phyloP scores from a whole-genome alignment of 768 basidiomycete genomes.

The Serendipita vermifera region DNA sequence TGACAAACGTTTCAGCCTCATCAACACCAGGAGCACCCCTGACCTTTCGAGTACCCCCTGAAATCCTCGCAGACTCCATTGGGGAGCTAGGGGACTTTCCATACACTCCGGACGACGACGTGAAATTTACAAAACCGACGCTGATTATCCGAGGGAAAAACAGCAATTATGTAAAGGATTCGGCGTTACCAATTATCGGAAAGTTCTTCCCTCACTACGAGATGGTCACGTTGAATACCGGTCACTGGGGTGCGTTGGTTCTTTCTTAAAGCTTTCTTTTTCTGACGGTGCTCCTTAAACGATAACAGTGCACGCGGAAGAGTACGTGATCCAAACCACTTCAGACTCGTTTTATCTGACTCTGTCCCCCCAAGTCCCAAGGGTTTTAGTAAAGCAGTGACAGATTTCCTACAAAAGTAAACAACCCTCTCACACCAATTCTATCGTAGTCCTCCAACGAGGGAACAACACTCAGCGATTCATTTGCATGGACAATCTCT shows the following conservation, averaged over 20 bases:
- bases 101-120: conserved; percentile 41
- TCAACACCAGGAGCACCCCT: conserved; percentile 25
- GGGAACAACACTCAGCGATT: no score
- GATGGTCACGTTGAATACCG: conserved; percentile 53
- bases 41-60: conserved; percentile 64
- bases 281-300: conserved; percentile 1
- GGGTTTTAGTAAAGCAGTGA: conserved; percentile 29
- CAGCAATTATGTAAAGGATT: conserved; percentile 68
- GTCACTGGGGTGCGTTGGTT: conserved; percentile 70
- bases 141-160: conserved; percentile 68
- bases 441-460: no score
- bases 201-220: conserved; percentile 61
- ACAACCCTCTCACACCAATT: no score
- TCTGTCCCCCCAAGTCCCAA: conserved; percentile 19
- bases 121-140: conserved; percentile 44
- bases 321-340: conserved; percentile 25
- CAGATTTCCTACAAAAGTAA: conserved; percentile 23
- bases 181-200: conserved; percentile 47
- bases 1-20: conserved; percentile 53
- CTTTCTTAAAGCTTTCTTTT: neutral
- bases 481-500: no score
- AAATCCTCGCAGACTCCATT: conserved; percentile 46
- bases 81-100: conserved; percentile 67
- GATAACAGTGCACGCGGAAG: conserved; percentile 63
- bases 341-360: neutral